Conservation (phyloP, 306 rosid genomes). For the Oemleria cerasiformis region DNA sequence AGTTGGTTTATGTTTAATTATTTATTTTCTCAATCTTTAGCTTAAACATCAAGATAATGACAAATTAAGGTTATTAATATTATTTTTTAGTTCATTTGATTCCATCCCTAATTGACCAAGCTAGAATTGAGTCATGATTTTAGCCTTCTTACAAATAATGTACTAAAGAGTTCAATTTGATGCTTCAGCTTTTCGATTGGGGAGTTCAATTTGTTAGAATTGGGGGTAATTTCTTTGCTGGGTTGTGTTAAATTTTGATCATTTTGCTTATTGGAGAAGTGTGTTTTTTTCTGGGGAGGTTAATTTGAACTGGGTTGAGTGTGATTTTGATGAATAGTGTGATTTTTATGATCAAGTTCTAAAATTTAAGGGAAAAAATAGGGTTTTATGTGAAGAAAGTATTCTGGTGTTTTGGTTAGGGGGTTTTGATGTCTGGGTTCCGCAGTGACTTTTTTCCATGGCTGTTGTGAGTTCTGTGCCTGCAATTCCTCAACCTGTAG, state of each 20-base stretch:
- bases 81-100: not conserved
- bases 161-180: no score
- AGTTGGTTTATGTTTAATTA: not conserved
- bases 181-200: not conserved
- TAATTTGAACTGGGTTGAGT: conserved; percentile 7
- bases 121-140: no score
- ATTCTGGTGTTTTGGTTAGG: not conserved
- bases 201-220: not conserved
- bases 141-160: no score
- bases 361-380: not conserved
- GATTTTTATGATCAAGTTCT: conserved; percentile 8
- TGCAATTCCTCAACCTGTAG: conserved; percentile 28
- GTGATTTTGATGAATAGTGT: no score
- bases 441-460: conserved; percentile 32
- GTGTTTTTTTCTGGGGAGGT: not conserved
- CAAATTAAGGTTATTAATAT: not conserved
- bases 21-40: not conserved
- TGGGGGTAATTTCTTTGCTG: not conserved
- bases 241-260: conserved; percentile 16
- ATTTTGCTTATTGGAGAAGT: not conserved
- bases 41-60: not conserved
- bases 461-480: conserved; percentile 53
- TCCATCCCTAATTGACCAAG: not conserved
- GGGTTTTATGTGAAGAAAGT: not conserved
- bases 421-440: conserved; percentile 20